phyloP scores from a whole-genome alignment of 257 asterid genomes.

The Solanum etuberosum region DNA sequence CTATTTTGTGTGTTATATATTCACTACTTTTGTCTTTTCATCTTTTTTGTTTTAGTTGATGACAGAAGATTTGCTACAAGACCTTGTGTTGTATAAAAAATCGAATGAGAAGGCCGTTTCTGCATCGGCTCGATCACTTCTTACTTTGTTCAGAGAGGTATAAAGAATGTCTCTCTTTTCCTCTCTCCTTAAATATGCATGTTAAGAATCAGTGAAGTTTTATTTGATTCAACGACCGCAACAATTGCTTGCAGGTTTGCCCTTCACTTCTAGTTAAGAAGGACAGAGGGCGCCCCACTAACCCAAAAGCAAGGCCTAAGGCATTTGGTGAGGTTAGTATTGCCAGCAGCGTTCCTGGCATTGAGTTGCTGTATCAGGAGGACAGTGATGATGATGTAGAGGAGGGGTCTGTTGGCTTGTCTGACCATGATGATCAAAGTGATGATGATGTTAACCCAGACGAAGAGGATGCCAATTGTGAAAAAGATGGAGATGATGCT shows the following conservation, averaged over 20 bases:
- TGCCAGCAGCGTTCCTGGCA: constrained; percentile 55
- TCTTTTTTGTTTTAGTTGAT: constrained; percentile 46
- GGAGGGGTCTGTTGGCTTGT: constrained; percentile 9
- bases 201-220: background rate
- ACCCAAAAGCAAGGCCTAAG: constrained; percentile 71
- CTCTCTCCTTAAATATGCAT: background rate
- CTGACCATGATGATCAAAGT: constrained; percentile 20
- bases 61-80: constrained; percentile 99
- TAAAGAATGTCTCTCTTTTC: background rate
- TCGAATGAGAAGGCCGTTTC: constrained; percentile 87
- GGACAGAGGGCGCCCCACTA: constrained; percentile 79
- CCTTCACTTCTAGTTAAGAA: constrained; percentile 79
- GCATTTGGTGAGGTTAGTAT: constrained; percentile 82
- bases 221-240: background rate
- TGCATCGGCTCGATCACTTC: constrained; percentile 81
- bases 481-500: constrained; percentile 21
- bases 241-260: constrained; percentile 50
- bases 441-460: constrained; percentile 18
- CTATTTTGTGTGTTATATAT: background rate
- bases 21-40: background rate
- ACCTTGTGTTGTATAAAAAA: constrained; percentile 76
- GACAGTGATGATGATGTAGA: constrained; percentile 38
- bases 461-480: constrained; percentile 22
- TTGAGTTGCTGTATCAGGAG: constrained; percentile 62
- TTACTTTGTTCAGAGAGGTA: constrained; percentile 84